Conservation (phyloP, 106 monocot genomes). For the Xerophyta viscosa region DNA sequence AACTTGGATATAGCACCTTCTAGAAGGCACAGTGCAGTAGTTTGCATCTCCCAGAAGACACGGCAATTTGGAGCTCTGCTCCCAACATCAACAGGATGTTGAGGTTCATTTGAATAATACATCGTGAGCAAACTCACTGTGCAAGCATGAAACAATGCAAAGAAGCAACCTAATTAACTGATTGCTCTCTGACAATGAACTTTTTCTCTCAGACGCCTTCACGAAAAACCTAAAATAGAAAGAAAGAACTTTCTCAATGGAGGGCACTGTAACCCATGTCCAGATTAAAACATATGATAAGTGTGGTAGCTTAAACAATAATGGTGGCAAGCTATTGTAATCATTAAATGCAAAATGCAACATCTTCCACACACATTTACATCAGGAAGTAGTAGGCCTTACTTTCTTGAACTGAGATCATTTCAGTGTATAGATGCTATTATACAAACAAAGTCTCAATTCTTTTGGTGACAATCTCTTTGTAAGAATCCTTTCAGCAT, state of each 20-base stretch:
- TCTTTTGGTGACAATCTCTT: too few relatives aligned
- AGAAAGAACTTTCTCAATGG: neutral
- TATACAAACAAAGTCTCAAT: too few relatives aligned
- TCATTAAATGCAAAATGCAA: too few relatives aligned
- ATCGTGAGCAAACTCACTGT: conserved; percentile 35
- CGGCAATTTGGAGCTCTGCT: conserved; percentile 14
- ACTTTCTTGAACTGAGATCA: too few relatives aligned
- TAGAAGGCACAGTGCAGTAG: conserved; percentile 48
- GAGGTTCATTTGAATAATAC: conserved; percentile 18
- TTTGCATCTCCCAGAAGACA: conserved; percentile 64
- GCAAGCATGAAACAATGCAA: conserved; percentile 51
- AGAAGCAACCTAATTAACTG: conserved; percentile 37
- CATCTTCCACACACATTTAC: too few relatives aligned
- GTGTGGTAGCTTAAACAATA: too few relatives aligned
- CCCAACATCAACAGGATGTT: conserved; percentile 10
- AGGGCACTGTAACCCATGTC: neutral
- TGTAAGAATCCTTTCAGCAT: too few relatives aligned
- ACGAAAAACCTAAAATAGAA: conserved; percentile 34
- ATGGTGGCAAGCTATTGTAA: too few relatives aligned
- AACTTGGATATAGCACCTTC: conserved; percentile 50
- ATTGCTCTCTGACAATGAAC: conserved; percentile 39
- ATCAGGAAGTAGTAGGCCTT: too few relatives aligned
- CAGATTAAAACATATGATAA: neutral
- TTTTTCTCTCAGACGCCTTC: conserved; percentile 43
- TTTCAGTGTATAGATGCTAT: too few relatives aligned